Base-by-base conservation (phyloP, 495 filamentous ascomycete genomes). In the Apodospora peruviana region DNA sequence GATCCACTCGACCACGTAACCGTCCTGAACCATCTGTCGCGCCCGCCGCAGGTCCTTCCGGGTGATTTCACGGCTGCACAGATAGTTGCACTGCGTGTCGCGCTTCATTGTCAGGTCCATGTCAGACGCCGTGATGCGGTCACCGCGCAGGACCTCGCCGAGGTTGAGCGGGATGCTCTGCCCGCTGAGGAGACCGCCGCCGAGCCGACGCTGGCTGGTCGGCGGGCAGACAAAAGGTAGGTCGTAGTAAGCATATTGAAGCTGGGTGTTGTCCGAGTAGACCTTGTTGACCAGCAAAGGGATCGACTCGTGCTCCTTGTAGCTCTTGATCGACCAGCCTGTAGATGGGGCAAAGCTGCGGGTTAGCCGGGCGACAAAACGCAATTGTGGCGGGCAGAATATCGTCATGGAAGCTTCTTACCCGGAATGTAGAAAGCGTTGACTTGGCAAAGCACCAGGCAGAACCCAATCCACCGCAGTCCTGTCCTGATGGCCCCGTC, bases 1-100 rank as follows among this genome's bases (percentile, higher is more conserved):
- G 57, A 96, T 96, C 91, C 91, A 96, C 65, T 96, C 91, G 2
- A 84, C 85, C 36, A 95, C 87, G 64, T 95, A 95, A 35, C 89
- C 89, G 45, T 90, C 80, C 50, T 76, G 78, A 38, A 96, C 83
- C 53, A 96, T 69, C 48, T 90, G 73, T 41, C 78, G 80, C 5
- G 86, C 88, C 62, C 81, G 77, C 60, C 83, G 81, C 46, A 96
- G 66, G 43, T 82, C 86, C 19, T 73, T 72, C 21, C 81, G 73
- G 57, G 80, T 78, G 10, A 91, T 72, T 41, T 81, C 73, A 34
- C 73, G 74, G 12, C 76, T 84, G 66, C 91, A 93, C n/a, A 95
- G 76, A 45, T 85, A 77, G 48, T 77, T 80, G 51, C 86, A 91
- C 60, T 85, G 79, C 17, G 83, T 75, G 58, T 95, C 90, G 47